A percentile compares a stretch with the other conserved stretches of the same genome.
Evolutionary conservation across 2,329 filamentous ascomycete species (phyloP).

Genomic region (Paracamarosporium sp.): DNA sequence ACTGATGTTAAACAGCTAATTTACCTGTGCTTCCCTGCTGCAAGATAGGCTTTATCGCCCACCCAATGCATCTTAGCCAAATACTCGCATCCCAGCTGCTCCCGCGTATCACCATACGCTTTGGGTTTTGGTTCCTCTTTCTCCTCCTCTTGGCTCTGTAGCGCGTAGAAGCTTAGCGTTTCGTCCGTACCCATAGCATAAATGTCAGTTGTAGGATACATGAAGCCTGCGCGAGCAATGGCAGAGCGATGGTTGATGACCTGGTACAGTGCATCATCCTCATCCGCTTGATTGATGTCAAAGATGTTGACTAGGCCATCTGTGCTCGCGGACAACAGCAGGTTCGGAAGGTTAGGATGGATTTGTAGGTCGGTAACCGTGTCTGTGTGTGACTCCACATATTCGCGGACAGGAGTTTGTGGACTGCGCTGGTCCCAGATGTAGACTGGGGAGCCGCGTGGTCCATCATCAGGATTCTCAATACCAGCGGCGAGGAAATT

Average conservation of each 20-base stretch:
- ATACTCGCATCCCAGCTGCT: conserved; percentile 73
- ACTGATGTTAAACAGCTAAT: conserved; percentile 28
- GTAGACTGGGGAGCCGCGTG: conserved; percentile 45
- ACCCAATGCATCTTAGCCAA: conserved; percentile 70
- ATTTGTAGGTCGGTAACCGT: conserved; percentile 68
- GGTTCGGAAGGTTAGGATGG: conserved; percentile 65
- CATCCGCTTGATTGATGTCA: conserved; percentile 67
- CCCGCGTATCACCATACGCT: conserved; percentile 72
- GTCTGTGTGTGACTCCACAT: conserved; percentile 60
- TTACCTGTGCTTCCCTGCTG: conserved; percentile 72
- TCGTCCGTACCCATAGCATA: conserved; percentile 81
- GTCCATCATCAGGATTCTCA: conserved; percentile 66
- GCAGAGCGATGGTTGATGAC: conserved; percentile 80
- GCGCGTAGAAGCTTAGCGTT: conserved; percentile 74
- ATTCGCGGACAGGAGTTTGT: conserved; percentile 44
- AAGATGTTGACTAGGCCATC: conserved; percentile 81
- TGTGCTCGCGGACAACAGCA: conserved; percentile 78
- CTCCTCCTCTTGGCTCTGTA: conserved; percentile 68
- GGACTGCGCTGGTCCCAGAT: conserved; percentile 52
- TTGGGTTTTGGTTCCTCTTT: conserved; percentile 58
- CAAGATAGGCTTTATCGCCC: conserved; percentile 67
- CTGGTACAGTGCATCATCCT: conserved; percentile 79
- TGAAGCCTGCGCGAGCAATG: conserved; percentile 76
- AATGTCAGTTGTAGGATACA: conserved; percentile 60
- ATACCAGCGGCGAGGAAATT: conserved; percentile 75